phyloP scores from a whole-genome alignment of 2,329 filamentous ascomycete genomes.

The Phoma sp. region DNA sequence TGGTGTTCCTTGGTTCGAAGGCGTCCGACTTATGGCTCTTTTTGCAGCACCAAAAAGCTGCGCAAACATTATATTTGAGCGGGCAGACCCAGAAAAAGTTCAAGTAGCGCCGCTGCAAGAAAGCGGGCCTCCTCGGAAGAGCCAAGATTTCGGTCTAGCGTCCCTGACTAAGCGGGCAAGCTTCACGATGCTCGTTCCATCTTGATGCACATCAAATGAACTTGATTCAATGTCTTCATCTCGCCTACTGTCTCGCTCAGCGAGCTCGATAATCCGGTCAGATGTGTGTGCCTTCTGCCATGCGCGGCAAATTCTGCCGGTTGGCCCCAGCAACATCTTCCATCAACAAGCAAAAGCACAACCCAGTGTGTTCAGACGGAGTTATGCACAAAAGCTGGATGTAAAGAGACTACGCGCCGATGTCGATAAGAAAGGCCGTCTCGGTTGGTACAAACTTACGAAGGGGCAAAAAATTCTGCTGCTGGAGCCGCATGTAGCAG shows the following conservation, averaged over 20 bases:
- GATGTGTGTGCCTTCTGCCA: conserved; percentile 32
- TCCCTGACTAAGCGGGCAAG: conserved; percentile 3
- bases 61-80: conserved; percentile 38
- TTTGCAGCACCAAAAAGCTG: conserved; percentile 40
- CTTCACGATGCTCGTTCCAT: neutral
- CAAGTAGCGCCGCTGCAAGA: conserved; percentile 17
- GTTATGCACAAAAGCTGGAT: conserved; percentile 30
- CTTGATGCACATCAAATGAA: neutral
- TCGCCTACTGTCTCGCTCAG: conserved; percentile 20
- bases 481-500: conserved; percentile 22
- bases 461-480: conserved; percentile 27
- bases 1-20: conserved; percentile 34
- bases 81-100: conserved; percentile 14
- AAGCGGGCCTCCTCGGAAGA: conserved; percentile 22
- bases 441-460: conserved; percentile 29
- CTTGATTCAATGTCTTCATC: conserved; percentile 28
- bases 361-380: conserved; percentile 6
- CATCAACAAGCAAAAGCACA: neutral
- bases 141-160: conserved; percentile 5
- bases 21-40: conserved; percentile 41
- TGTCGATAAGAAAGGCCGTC: conserved; percentile 30
- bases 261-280: conserved; percentile 12
- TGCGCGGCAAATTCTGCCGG: conserved; percentile 16
- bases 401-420: conserved; percentile 26
- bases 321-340: neutral